These are phyloP conservation scores for Suhomyces xylopsoci DNA, from an alignment of 805 yeast genomes.

Conservation along the genomic window DNA sequence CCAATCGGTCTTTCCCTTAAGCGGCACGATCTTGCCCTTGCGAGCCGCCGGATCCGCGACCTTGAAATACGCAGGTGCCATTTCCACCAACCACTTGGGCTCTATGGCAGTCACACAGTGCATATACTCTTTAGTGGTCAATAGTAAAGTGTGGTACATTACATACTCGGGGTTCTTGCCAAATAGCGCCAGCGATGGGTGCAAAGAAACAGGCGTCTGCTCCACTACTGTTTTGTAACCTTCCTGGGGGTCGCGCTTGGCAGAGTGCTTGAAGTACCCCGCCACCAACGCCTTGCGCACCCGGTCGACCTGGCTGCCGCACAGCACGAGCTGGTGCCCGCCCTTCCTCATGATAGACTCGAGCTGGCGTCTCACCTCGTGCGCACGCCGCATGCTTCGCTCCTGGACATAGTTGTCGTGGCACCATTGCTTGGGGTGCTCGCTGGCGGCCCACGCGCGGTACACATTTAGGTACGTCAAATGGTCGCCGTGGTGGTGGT, in stretches of 20 bases:
- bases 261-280: constrained; percentile 66
- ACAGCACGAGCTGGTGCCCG: constrained; percentile 43
- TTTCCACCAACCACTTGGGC: constrained; percentile 71
- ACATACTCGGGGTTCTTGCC: constrained; percentile 70
- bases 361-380: constrained; percentile 77
- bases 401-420: constrained; percentile 76
- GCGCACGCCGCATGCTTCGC: constrained; percentile 70
- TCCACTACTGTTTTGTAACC: constrained; percentile 58
- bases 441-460: constrained; percentile 61
- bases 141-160: constrained; percentile 73
- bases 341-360: constrained; percentile 51
- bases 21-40: constrained; percentile 66
- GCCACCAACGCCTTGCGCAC: constrained; percentile 62
- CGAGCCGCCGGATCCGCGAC: constrained; percentile 53
- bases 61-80: constrained; percentile 72
- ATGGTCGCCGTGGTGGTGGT: constrained; percentile 80
- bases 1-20: constrained; percentile 70
- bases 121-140: constrained; percentile 90
- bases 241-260: constrained; percentile 58
- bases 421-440: constrained; percentile 72
- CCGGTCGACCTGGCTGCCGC: constrained; percentile 54
- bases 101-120: constrained; percentile 81
- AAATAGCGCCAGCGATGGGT: constrained; percentile 79
- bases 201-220: constrained; percentile 71
- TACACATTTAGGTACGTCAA: constrained; percentile 78